Evolutionary conservation across 305 asterid species (phyloP), one percentile per base, ranked within the genome.

Genomic region (Euphrasia arctica): DNA sequence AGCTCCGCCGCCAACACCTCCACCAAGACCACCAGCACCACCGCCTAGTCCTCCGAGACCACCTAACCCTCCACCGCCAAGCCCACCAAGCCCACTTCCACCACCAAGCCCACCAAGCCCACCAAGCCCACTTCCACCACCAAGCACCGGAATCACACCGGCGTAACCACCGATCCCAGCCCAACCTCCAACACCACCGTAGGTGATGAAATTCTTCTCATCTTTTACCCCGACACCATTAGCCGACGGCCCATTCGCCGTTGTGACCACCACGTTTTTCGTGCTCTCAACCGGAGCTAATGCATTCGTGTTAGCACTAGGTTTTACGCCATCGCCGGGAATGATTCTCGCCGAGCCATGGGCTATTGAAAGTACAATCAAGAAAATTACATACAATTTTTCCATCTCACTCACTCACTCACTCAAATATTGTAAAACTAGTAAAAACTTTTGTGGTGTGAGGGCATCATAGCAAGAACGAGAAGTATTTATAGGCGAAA

Each of bases 171-270:
- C 95, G 6, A 89, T 63, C 22, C 96, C 96, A 1, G 78, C 85
- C 71, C 85, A 89, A 58, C 95, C 89, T 8, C 96, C 96, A 3
- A 84, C 67, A n/a, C 95, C 95, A 13, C 96, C 95, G 56, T 64
- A 88, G 0, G 80, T 60, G 32, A 86, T 72, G 72, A 86, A 80
- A 59, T 78, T 83, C 62, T 89, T 89, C 82, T 81, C 57, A 41
- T 86, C 96, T 27, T 65, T 70, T 2, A 83, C 82, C 4, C 74
- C 1, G 52, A 13, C 18, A 13, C 54, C 82, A 10, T 51, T 50
- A 4, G 67, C 74, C 3, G 54, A 73, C 31, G 77, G 71, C n/a
- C 63, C 73, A 45, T 45, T 52, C 1, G 69, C 79, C 6, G 62
- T 31, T 9, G 60, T 29, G 4, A 49, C 27, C 28, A 54, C 74